These are phyloP conservation scores for Earliella scabrosa DNA, from an alignment of 1,284 basidiomycete species.

Conservation along the genomic window DNA sequence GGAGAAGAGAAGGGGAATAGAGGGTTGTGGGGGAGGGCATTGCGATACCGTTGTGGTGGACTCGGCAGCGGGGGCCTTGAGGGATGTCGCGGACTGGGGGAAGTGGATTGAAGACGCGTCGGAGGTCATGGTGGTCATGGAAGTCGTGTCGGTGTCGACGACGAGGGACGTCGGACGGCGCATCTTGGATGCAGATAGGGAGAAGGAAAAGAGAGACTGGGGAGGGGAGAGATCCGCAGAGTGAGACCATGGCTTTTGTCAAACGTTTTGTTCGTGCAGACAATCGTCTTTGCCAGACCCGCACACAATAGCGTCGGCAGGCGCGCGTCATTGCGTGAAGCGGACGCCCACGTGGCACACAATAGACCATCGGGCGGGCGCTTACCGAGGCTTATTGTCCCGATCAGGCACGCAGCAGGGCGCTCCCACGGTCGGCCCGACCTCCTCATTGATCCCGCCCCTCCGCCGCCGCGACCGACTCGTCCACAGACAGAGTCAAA, in stretches of 20 bases:
- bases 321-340: slow-evolving; percentile 22
- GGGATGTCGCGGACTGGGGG: slow-evolving; percentile 28
- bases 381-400: slow-evolving; percentile 15
- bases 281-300: slow-evolving; percentile 19
- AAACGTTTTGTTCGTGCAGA: slow-evolving; percentile 29
- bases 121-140: slow-evolving; percentile 32
- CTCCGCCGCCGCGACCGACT: no score
- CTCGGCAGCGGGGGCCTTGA: slow-evolving; percentile 26
- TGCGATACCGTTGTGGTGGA: slow-evolving; percentile 26
- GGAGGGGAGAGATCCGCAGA: slow-evolving; percentile 3
- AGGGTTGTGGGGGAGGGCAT: slow-evolving; percentile 47
- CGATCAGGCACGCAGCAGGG: slow-evolving; percentile 12
- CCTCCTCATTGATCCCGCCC: background rate
- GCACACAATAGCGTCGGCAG: slow-evolving; percentile 19
- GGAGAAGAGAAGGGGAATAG: slow-evolving; percentile 68
- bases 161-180: slow-evolving; percentile 40
- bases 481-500: no score
- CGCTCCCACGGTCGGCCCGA: slow-evolving; percentile 15
- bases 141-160: slow-evolving; percentile 37
- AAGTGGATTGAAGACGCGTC: slow-evolving; percentile 32
- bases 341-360: slow-evolving; percentile 23
- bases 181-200: slow-evolving; percentile 32
- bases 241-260: slow-evolving; percentile 37
- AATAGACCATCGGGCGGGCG: slow-evolving; percentile 19
- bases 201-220: slow-evolving; percentile 28